A percentile compares a stretch with the other conserved stretches of the same genome.
These are phyloP conservation scores for Podospora bellae-mahoneyi DNA, from an alignment of 495 filamentous ascomycete genomes.

Conservation along the genomic window DNA sequence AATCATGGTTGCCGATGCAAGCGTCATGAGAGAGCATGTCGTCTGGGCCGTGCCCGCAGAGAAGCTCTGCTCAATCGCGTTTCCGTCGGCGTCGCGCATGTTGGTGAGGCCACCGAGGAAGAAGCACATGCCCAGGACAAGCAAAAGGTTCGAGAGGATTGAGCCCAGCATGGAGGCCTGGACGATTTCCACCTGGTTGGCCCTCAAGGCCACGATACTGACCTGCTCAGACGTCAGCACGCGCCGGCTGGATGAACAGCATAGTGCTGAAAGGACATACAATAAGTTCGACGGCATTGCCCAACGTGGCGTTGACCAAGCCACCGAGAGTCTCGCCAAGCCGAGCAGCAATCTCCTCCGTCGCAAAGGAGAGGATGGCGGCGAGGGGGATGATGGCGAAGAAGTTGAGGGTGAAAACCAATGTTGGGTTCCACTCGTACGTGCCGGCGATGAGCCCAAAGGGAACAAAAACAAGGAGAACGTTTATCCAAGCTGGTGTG, in stretches of 20 bases:
- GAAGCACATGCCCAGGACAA: slow-evolving; percentile 97
- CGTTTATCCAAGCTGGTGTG: slow-evolving; percentile 67
- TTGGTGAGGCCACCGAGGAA: slow-evolving; percentile 74
- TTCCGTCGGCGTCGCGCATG: slow-evolving; percentile 41
- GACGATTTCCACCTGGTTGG: slow-evolving; percentile 88
- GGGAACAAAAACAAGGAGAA: slow-evolving; percentile 86
- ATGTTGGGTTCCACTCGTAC: slow-evolving; percentile 67
- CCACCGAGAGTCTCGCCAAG: slow-evolving; percentile 90
- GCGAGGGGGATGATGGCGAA: slow-evolving; percentile 93
- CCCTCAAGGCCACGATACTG: slow-evolving; percentile 83
- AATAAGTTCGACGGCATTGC: slow-evolving; percentile 98
- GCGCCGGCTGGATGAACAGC: neutral
- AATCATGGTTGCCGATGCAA: slow-evolving; percentile 86
- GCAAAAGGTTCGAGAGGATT: slow-evolving; percentile 90
- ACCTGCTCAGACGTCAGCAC: slow-evolving; percentile 31
- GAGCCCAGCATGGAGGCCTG: slow-evolving; percentile 97
- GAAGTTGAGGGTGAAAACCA: slow-evolving; percentile 87
- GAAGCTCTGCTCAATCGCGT: slow-evolving; percentile 66
- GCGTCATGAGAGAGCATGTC: slow-evolving; percentile 93
- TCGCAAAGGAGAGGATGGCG: slow-evolving; percentile 89
- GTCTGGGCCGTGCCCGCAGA: slow-evolving; percentile 87
- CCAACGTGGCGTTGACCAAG: slow-evolving; percentile 92
- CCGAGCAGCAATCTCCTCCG: slow-evolving; percentile 80
- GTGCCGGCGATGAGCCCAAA: slow-evolving; percentile 77
- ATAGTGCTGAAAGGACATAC: slow-evolving; percentile 28